A percentile compares a stretch with the other conserved stretches of the same genome.
phyloP scores from a whole-genome alignment of 352 stramenopile genomes.

The Phytopythium boreale region DNA sequence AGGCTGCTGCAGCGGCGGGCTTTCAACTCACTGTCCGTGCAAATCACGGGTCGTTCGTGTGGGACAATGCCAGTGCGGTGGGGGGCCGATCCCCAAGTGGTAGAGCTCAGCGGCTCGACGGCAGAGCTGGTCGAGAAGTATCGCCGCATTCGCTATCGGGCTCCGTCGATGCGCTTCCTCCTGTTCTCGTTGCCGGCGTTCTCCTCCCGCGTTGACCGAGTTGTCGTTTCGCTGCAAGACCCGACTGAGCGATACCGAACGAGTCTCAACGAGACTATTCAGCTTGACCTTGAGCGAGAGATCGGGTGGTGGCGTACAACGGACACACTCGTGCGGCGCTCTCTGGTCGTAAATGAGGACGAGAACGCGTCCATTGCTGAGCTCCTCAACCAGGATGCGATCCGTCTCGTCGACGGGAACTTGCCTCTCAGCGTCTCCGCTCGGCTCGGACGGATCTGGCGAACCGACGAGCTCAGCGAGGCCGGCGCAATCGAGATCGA shows the following conservation, averaged over 20 bases:
- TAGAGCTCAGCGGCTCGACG: not conserved
- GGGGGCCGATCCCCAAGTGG: not conserved
- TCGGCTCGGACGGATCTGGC: not conserved
- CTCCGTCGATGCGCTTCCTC: not conserved
- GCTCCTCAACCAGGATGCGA: constrained; percentile 11
- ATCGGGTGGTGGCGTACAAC: not conserved
- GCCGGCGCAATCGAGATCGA: not conserved
- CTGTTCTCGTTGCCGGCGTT: not conserved
- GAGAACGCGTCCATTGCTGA: constrained; percentile 14
- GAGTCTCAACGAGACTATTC: not conserved
- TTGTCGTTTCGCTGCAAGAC: not conserved
- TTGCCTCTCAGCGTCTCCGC: not conserved
- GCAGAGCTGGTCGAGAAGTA: not conserved
- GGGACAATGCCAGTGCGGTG: not conserved
- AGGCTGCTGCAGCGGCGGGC: not conserved
- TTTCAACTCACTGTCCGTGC: not conserved
- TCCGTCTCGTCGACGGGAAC: not conserved
- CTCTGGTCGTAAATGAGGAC: constrained; percentile 16
- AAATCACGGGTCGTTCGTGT: not conserved
- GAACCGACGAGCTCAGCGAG: not conserved
- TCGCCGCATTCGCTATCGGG: not conserved
- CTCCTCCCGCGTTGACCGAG: not conserved
- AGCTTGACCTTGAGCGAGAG: not conserved
- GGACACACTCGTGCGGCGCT: constrained; percentile 3
- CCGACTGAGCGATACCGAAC: not conserved